These are phyloP conservation scores for Dioszegia crocea DNA, from an alignment of 768 basidiomycete genomes.

Conservation along the genomic window DNA sequence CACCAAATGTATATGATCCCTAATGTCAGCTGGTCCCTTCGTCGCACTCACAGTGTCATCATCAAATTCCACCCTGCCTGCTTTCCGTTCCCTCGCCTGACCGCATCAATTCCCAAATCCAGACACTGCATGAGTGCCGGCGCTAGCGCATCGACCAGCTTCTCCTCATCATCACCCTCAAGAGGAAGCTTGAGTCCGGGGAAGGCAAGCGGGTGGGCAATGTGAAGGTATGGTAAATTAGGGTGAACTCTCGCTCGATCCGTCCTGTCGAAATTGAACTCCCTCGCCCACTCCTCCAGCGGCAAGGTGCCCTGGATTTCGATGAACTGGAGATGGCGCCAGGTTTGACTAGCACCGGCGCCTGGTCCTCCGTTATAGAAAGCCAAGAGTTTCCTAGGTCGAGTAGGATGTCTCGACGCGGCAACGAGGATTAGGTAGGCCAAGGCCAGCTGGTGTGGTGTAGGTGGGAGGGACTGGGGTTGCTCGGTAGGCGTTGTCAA, in stretches of 20 bases:
- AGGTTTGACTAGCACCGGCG: slow-evolving; percentile 78
- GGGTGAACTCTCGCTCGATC: slow-evolving; percentile 70
- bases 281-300: slow-evolving; percentile 65
- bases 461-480: slow-evolving; percentile 71
- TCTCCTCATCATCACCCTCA: slow-evolving; percentile 20
- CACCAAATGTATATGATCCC: slow-evolving; percentile 76
- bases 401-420: slow-evolving; percentile 58
- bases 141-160: slow-evolving; percentile 37
- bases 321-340: slow-evolving; percentile 87
- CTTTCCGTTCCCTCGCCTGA: slow-evolving; percentile 26
- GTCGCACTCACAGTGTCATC: slow-evolving; percentile 42
- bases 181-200: slow-evolving; percentile 29
- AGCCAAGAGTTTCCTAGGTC: slow-evolving; percentile 58
- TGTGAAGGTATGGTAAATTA: slow-evolving; percentile 61
- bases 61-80: slow-evolving; percentile 45
- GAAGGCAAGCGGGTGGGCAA: slow-evolving; percentile 38
- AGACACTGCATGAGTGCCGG: slow-evolving; percentile 41
- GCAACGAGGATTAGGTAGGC: slow-evolving; percentile 70
- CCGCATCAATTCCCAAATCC: slow-evolving; percentile 42
- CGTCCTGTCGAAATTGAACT: slow-evolving; percentile 58
- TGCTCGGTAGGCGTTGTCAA: slow-evolving; percentile 49
- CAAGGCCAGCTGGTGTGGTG: slow-evolving; percentile 72
- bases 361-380: slow-evolving; percentile 79
- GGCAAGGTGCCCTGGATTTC: slow-evolving; percentile 64
- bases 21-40: background rate